Percentiles rank a stretch among this genome's conserved stretches.
These are phyloP conservation scores for Pugionium cornutum DNA, from an alignment of 345 rosid species.

Conservation along the genomic window DNA sequence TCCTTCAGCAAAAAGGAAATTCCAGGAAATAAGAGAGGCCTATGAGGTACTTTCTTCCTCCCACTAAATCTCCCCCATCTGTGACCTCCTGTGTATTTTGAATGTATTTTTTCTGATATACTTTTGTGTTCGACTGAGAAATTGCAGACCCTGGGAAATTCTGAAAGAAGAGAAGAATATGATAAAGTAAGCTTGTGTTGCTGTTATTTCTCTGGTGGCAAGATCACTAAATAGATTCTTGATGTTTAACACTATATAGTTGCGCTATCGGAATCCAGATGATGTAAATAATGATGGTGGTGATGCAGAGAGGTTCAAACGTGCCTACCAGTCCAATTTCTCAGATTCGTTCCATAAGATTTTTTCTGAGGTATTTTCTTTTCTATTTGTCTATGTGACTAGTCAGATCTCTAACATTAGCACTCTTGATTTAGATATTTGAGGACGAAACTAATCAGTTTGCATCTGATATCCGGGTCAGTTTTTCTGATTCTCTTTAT, in stretches of 20 bases:
- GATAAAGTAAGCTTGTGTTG: constrained; percentile 49
- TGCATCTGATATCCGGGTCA: constrained; percentile 75
- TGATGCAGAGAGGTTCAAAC: constrained; percentile 55
- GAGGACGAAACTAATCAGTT: constrained; percentile 52
- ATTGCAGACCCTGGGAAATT: constrained; percentile 65
- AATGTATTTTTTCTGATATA: constrained; percentile 11
- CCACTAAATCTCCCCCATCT: constrained; percentile 1
- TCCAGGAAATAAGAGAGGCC: constrained; percentile 87
- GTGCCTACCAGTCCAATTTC: constrained; percentile 59
- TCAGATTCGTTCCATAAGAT: constrained; percentile 84
- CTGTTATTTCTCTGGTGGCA: constrained; percentile 8
- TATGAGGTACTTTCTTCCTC: constrained; percentile 59
- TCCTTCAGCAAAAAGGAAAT: constrained; percentile 81
- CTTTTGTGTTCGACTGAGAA: constrained; percentile 7
- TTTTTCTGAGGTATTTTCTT: constrained; percentile 71
- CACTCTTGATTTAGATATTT: constrained; percentile 61
- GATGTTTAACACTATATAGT: constrained; percentile 40
- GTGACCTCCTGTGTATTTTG: constrained; percentile 3
- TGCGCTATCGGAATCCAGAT: constrained; percentile 46
- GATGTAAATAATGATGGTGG: constrained; percentile 53
- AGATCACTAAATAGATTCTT: constrained; percentile 10
- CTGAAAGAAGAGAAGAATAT: constrained; percentile 69
- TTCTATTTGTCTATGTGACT: constrained; percentile 13
- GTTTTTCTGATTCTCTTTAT: constrained; percentile 24
- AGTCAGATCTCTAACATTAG: constrained; percentile 28